Conservation (phyloP, 352 stramenopile species). For the Halophytophthora polymorphica region DNA sequence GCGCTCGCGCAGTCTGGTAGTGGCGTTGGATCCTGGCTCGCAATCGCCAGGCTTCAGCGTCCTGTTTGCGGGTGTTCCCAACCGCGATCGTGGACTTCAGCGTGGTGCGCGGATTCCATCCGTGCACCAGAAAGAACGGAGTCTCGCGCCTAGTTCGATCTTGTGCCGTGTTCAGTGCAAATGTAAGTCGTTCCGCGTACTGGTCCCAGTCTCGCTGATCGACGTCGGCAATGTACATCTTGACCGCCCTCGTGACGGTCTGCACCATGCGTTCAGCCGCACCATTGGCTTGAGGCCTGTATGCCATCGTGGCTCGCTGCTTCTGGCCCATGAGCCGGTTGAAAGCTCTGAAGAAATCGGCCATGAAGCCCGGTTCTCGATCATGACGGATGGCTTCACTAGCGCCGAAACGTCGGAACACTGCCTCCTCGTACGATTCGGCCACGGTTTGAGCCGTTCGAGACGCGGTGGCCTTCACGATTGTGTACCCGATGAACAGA, state of each 20-base stretch:
- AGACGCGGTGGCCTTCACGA: constrained; percentile 9
- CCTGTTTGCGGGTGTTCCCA: background rate
- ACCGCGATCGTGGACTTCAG: background rate
- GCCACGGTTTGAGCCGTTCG: constrained; percentile 12
- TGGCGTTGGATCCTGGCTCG: background rate
- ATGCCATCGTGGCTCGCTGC: constrained; percentile 5
- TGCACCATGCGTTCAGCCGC: constrained; percentile 7
- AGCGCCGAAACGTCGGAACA: constrained; percentile 15
- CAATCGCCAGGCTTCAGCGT: background rate
- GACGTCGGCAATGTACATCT: constrained; percentile 6
- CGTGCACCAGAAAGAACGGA: constrained; percentile 19
- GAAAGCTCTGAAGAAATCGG: constrained; percentile 5
- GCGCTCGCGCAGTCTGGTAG: constrained; percentile 3
- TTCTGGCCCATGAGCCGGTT: constrained; percentile 1
- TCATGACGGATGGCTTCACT: constrained; percentile 14
- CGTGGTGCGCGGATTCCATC: constrained; percentile 12
- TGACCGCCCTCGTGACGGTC: constrained; percentile 8
- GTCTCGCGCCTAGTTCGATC: constrained; percentile 4
- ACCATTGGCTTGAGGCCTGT: constrained; percentile 13
- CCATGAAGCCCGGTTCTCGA: constrained; percentile 12
- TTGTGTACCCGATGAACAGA: constrained; percentile 11
- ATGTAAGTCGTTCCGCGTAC: constrained; percentile 9
- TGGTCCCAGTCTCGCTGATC: constrained; percentile 21
- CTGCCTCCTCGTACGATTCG: constrained; percentile 7
- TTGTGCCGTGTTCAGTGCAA: constrained; percentile 15